Evolutionary conservation across 2,329 filamentous ascomycete genomes (phyloP), one percentile per base, ranked within the genome.

Genomic region (Aspergillus sp.): DNA sequence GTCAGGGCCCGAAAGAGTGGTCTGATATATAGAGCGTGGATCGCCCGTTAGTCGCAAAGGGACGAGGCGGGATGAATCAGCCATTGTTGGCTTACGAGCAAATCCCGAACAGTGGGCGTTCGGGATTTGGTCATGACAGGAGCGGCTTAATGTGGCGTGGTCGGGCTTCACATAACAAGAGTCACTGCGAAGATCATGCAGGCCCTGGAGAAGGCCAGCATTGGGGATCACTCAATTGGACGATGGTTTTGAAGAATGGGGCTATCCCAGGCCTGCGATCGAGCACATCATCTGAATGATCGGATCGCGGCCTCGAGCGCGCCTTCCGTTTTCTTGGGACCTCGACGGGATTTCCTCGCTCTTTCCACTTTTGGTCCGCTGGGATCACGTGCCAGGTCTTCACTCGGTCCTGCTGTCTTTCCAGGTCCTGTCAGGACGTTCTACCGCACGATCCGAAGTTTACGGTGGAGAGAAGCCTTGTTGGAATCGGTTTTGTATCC

Each of bases 11-110:
- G 40, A 54, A 59, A 60, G 61, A 62, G 65, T 65, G 68, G 60
- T 66, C 63, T 70, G 68, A 70, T 70, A 70, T 70, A 70, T 70
- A 66, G 61, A 66, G 57, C 62, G 61, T 63, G 58, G 62, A 48
- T 27, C 19, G 24, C 27, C 51, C 27, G 33, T 50, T 30, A 47
- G 47, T 49, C 55, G 53, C 51, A 60, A 55, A 58, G 57, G 60
- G 56, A 64, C 48, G 44, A 50, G 55, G 20, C 27, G 53, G 59
- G 68, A 64, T 69, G 66, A 73, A 64, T 70, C 70, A 69, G 68
- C 64, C 62, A 64, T 64, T 48, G 40, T 45, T 54, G 58, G 60
- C 58, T 55, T 59, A 46, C 39, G 56, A 59, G 51, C 72, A 74
- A 73, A 74, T 71, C 72, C 72, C 72, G 72, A 68, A 54, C 55